Evolutionary conservation across 2,329 filamentous ascomycete species (phyloP), one percentile per base, ranked within the genome.

Genomic region (Stenocarpella maydis): DNA sequence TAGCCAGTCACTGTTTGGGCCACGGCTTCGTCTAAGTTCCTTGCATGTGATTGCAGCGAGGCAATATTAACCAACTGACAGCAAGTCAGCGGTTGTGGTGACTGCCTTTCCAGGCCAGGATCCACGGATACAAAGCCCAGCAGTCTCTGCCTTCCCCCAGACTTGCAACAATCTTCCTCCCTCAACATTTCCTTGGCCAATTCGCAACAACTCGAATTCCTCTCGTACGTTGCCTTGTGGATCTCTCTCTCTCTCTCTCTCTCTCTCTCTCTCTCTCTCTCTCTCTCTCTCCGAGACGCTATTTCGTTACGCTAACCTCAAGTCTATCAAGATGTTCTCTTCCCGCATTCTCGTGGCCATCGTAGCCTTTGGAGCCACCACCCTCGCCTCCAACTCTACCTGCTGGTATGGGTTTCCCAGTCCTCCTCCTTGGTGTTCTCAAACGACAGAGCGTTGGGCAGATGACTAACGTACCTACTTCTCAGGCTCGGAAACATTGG

Each of bases 311-410:
- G n/a, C n/a, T n/a, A n/a, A n/a, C n/a, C n/a, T n/a, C n/a, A n/a
- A n/a, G n/a, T n/a, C 37, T 21, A 17, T 14, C 52, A 58, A 39
- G 1, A 67, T 67, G 64, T 39, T 49, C 39, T 21, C 37, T 39
- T 21, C 26, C 9, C 64, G 9, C 3, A 34, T 58, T n/a, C 9
- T 58, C 17, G 37, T 26, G 21, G 31, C 52, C 39, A 55, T 55
- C 17, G 7, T 58, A 4, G 41, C 52, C n/a, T 45, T 67, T 4
- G 19, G 41, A 6, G 39, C 41, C 28, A 17, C 31, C 28, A n/a
- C 41, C 9, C 9, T 55, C 21, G 64, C 64, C 15, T 14, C 50
- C 41, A 67, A 67, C 41, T 39, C 28, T 12, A 67, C 64, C 41
- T 67, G 64, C 52, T 67, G 64, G 58, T 63, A 37, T 2, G 10